Evolutionary conservation across 441 rosid genomes (phyloP).

Genomic region (Corymbia citriodora): DNA sequence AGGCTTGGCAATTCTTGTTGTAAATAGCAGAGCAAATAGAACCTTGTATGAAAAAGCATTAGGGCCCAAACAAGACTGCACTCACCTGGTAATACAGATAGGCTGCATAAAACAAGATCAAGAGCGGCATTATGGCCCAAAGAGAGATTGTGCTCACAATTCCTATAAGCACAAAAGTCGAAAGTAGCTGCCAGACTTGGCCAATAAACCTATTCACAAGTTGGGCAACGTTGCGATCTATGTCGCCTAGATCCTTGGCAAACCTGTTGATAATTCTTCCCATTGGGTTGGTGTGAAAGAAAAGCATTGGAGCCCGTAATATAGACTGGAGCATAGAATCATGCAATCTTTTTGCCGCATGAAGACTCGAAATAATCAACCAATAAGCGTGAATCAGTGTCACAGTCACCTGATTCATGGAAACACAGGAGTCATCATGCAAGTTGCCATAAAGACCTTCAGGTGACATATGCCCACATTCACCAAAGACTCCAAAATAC

Average conservation of each 20-base stretch:
- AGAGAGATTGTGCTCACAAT: constrained; percentile 95
- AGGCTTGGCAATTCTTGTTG: neutral
- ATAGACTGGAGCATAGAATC: constrained; percentile 89
- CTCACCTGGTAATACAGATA: constrained; percentile 95
- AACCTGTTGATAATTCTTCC: constrained; percentile 95
- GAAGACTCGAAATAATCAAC: constrained; percentile 81
- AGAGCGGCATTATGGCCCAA: constrained; percentile 97
- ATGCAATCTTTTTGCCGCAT: constrained; percentile 85
- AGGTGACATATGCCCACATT: neutral
- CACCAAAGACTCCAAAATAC: neutral
- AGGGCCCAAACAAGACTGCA: neutral
- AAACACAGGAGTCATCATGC: neutral
- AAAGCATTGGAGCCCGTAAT: constrained; percentile 95
- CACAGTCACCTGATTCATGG: constrained; percentile 61
- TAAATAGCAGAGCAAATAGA: neutral
- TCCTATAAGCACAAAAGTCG: constrained; percentile 89
- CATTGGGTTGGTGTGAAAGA: constrained; percentile 95
- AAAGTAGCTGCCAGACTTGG: constrained; percentile 81
- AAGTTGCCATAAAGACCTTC: neutral
- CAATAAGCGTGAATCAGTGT: constrained; percentile 82
- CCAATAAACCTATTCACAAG: constrained; percentile 82
- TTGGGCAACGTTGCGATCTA: constrained; percentile 79
- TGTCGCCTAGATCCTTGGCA: constrained; percentile 95
- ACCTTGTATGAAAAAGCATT: neutral
- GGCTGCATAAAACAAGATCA: constrained; percentile 86